phyloP scores from a whole-genome alignment of 2,329 filamentous ascomycete genomes.

The Colletotrichum euphorbiae region DNA sequence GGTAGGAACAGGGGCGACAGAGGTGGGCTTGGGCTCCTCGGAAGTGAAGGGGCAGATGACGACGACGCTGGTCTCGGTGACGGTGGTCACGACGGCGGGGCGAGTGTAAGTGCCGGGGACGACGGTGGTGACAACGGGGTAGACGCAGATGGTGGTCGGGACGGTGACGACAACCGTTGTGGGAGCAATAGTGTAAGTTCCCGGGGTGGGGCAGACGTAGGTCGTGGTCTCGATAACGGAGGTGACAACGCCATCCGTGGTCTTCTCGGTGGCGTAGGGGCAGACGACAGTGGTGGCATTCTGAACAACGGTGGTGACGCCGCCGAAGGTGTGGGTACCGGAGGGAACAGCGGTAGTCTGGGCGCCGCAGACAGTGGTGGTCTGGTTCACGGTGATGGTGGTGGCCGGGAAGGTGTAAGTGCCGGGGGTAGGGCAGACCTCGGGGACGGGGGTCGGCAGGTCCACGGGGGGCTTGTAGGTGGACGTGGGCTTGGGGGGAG shows the following conservation, averaged over 20 bases:
- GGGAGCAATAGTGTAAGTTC: conserved; percentile 81
- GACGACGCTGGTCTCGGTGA: conserved; percentile 75
- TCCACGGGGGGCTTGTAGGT: conserved; percentile 57
- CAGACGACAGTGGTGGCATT: conserved; percentile 75
- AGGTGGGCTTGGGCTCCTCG: conserved; percentile 43
- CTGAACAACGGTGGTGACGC: conserved; percentile 77
- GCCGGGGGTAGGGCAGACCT: conserved; percentile 73
- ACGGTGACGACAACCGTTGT: conserved; percentile 69
- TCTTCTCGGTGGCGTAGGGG: conserved; percentile 75
- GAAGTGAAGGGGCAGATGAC: conserved; percentile 77
- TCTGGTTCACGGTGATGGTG: conserved; percentile 74
- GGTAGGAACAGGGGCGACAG: conserved; percentile 40
- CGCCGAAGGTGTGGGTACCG: conserved; percentile 77
- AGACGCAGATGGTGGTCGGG: conserved; percentile 68
- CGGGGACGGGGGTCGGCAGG: conserved; percentile 64
- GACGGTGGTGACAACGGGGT: conserved; percentile 74
- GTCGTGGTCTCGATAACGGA: conserved; percentile 76
- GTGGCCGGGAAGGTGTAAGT: conserved; percentile 81
- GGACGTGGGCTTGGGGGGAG: conserved; percentile 47
- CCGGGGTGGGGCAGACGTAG: conserved; percentile 78
- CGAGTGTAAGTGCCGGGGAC: conserved; percentile 79
- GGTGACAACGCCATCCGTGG: conserved; percentile 69
- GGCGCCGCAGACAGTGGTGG: conserved; percentile 74
- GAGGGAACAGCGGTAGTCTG: conserved; percentile 70
- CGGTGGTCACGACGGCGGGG: conserved; percentile 73